A percentile compares a stretch with the other conserved stretches of the same genome.
Evolutionary conservation across 257 asterid species (phyloP).

Genomic region (Primulina eburnea): DNA sequence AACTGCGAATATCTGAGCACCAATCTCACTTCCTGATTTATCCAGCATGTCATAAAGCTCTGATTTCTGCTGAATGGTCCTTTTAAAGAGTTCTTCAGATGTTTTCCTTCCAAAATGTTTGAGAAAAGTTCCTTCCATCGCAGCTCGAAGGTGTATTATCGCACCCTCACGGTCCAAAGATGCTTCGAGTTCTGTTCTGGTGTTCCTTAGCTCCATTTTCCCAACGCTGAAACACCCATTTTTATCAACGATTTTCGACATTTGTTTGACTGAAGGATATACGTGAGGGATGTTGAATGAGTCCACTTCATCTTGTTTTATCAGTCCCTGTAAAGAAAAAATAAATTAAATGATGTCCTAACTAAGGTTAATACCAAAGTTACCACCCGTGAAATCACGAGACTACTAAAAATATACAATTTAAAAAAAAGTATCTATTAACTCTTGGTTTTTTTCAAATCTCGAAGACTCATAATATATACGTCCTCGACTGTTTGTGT

Average conservation of each 20-base stretch:
- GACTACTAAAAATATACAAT: too few species aligned
- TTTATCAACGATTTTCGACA: slow-evolving; percentile 16
- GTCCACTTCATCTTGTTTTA: slow-evolving; percentile 30
- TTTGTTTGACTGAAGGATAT: slow-evolving; percentile 25
- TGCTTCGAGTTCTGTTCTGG: slow-evolving; percentile 3
- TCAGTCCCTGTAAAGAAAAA: slow-evolving; percentile 24
- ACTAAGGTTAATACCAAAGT: neutral
- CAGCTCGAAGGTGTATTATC: slow-evolving; percentile 31
- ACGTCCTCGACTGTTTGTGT: too few species aligned
- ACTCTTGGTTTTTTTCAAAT: too few species aligned
- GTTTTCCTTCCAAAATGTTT: slow-evolving; percentile 25
- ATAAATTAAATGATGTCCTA: neutral
- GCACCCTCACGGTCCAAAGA: slow-evolving; percentile 25
- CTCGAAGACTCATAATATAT: too few species aligned
- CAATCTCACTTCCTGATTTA: slow-evolving; percentile 21
- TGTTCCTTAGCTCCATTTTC: slow-evolving; percentile 26
- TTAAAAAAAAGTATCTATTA: too few species aligned
- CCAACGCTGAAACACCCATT: slow-evolving; percentile 25
- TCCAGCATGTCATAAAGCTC: slow-evolving; percentile 20
- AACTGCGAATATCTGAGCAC: slow-evolving; percentile 23
- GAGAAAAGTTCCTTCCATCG: slow-evolving; percentile 10
- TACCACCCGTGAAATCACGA: too few species aligned
- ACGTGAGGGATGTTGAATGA: slow-evolving; percentile 37
- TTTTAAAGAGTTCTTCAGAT: slow-evolving; percentile 19
- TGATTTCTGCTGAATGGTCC: slow-evolving; percentile 15